Evolutionary conservation across 148 eudicot species (phyloP).

Genomic region (Cornus controversa): DNA sequence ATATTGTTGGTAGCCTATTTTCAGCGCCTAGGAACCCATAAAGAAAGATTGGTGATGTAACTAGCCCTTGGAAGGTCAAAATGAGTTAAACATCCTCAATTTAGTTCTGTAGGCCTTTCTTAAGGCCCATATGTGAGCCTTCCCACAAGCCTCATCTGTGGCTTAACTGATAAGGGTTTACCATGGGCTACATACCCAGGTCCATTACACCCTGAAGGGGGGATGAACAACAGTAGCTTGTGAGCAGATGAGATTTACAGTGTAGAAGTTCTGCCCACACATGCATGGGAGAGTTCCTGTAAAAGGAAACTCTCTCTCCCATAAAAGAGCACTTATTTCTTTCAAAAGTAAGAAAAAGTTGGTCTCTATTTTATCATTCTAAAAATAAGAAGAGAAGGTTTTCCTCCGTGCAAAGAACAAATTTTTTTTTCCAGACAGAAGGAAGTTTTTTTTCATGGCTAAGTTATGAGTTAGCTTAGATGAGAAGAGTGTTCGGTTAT

Average conservation of each 20-base stretch:
- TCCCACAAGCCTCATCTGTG: neutral
- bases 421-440: neutral
- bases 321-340: too few species aligned
- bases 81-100: neutral
- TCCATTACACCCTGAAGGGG: neutral
- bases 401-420: neutral
- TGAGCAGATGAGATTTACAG: neutral
- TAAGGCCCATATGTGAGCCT: neutral
- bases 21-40: neutral
- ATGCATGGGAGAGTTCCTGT: too few species aligned
- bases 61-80: neutral
- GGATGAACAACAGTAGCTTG: neutral
- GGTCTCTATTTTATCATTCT: neutral
- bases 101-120: neutral
- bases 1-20: neutral
- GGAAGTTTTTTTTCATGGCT: neutral
- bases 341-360: too few species aligned
- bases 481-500: neutral
- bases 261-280: neutral
- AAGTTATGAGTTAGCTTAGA: neutral
- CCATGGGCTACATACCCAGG: neutral
- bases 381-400: too few species aligned
- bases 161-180: neutral
- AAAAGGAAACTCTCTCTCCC: too few species aligned
- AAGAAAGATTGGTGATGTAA: neutral